Conservation (phyloP, 2,329 filamentous ascomycete species). For the Aspergillus viridinutans region DNA sequence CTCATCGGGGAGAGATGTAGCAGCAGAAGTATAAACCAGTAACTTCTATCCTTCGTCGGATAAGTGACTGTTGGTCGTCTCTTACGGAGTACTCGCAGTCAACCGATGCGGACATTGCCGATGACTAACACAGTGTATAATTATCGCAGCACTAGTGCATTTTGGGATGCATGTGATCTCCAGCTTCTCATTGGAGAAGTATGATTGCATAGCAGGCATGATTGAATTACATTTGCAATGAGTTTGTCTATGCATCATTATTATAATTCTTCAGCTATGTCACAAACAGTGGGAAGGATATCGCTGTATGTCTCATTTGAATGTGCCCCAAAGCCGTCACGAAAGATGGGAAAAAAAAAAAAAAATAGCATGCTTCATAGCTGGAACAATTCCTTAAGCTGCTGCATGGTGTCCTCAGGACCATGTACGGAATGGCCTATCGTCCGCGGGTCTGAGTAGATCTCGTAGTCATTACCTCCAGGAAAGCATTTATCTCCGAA, state of each 20-base stretch:
- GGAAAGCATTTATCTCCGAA: conserved; percentile 93
- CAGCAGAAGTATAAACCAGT: background rate
- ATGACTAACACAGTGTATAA: conserved; percentile 5
- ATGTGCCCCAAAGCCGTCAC: background rate
- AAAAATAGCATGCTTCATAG: conserved; percentile 41
- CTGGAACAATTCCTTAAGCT: conserved; percentile 77
- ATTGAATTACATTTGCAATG: background rate
- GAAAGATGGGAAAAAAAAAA: background rate
- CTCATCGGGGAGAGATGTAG: background rate
- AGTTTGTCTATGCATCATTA: background rate
- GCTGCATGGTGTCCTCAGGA: conserved; percentile 75
- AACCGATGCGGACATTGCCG: background rate
- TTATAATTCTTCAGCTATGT: background rate
- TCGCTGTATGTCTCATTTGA: background rate
- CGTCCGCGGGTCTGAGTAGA: conserved; percentile 76
- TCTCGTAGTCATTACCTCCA: conserved; percentile 95
- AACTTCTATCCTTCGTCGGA: background rate
- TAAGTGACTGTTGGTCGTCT: background rate
- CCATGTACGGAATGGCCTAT: conserved; percentile 77
- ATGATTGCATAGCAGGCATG: background rate
- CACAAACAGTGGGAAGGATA: background rate
- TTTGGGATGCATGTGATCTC: background rate
- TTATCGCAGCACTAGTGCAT: background rate
- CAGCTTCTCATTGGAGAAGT: background rate
- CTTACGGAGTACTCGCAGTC: background rate